Conservation (phyloP, 2,329 filamentous ascomycete genomes). For the Penicillium sp. region DNA sequence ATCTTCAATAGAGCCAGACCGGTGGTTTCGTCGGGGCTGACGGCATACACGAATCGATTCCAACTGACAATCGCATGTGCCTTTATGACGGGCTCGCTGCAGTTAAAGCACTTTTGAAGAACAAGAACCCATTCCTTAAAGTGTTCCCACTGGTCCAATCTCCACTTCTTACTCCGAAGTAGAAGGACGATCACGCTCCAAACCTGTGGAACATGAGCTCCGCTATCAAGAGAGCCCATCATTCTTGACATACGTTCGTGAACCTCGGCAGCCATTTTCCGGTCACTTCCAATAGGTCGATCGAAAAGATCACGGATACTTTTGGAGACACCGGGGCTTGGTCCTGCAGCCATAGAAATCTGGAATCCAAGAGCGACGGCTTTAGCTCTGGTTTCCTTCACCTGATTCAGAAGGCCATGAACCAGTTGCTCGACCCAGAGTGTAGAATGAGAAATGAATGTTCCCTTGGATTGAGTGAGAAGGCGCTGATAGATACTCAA, state of each 20-base stretch:
- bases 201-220: slow-evolving; percentile 73
- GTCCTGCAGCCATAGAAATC: slow-evolving; percentile 66
- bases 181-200: slow-evolving; percentile 83
- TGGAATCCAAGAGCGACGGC: slow-evolving; percentile 74
- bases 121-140: slow-evolving; percentile 73
- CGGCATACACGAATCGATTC: slow-evolving; percentile 76
- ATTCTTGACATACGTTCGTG: slow-evolving; percentile 65
- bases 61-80: slow-evolving; percentile 79
- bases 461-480: slow-evolving; percentile 64
- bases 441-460: slow-evolving; percentile 67
- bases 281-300: slow-evolving; percentile 50
- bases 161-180: slow-evolving; percentile 60
- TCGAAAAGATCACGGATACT: slow-evolving; percentile 58
- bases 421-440: slow-evolving; percentile 84
- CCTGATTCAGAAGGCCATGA: slow-evolving; percentile 72
- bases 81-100: slow-evolving; percentile 66
- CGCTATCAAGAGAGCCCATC: slow-evolving; percentile 59
- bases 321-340: slow-evolving; percentile 65
- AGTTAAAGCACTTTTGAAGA: slow-evolving; percentile 82
- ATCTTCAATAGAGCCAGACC: slow-evolving; percentile 57
- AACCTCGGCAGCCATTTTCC: slow-evolving; percentile 68
- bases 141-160: slow-evolving; percentile 67
- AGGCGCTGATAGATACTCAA: slow-evolving; percentile 77
- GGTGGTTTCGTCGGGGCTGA: slow-evolving; percentile 62
- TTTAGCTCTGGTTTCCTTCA: slow-evolving; percentile 71